Evolutionary conservation across 495 filamentous ascomycete species (phyloP).

Genomic region (Penicillium maclennaniae): DNA sequence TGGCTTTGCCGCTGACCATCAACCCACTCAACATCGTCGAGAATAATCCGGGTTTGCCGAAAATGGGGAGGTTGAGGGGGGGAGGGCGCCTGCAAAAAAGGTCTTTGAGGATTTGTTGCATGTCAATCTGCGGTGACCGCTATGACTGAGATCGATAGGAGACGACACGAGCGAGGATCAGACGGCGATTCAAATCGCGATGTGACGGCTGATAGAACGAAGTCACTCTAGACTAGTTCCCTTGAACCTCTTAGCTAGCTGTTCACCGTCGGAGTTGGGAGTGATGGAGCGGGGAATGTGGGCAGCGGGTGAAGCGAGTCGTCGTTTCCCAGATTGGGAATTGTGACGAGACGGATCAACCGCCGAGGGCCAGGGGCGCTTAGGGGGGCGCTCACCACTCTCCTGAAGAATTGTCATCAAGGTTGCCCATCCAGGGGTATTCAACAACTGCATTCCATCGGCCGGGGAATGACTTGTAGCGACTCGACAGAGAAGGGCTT

Average conservation of each 20-base stretch:
- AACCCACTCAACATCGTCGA: background rate
- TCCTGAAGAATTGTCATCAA: conserved; percentile 87
- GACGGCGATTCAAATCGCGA: conserved; percentile 6
- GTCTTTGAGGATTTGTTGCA: background rate
- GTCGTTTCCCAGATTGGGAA: conserved; percentile 28
- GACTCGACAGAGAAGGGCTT: conserved; percentile 77
- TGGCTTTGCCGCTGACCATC: background rate
- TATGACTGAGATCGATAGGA: background rate
- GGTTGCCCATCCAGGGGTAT: conserved; percentile 87
- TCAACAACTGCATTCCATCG: conserved; percentile 74
- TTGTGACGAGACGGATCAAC: conserved; percentile 36
- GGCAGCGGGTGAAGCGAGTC: conserved; percentile 21
- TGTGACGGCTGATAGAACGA: conserved; percentile 10
- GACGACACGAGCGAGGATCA: background rate
- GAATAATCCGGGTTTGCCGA: background rate
- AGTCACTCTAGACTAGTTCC: conserved; percentile 83
- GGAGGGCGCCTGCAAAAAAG: background rate
- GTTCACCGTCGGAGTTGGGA: conserved; percentile 56
- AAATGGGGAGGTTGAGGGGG: too few species aligned
- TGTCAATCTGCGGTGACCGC: background rate
- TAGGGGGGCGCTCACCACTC: conserved; percentile 93
- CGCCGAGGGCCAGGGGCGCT: conserved; percentile 60
- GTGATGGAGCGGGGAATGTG: conserved; percentile 35
- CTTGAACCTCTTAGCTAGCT: conserved; percentile 98
- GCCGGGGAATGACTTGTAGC: conserved; percentile 72